A percentile compares a stretch with the other conserved stretches of the same genome.
Conservation (phyloP, 2,329 filamentous ascomycete genomes). For the Paecilomyces sp. region DNA sequence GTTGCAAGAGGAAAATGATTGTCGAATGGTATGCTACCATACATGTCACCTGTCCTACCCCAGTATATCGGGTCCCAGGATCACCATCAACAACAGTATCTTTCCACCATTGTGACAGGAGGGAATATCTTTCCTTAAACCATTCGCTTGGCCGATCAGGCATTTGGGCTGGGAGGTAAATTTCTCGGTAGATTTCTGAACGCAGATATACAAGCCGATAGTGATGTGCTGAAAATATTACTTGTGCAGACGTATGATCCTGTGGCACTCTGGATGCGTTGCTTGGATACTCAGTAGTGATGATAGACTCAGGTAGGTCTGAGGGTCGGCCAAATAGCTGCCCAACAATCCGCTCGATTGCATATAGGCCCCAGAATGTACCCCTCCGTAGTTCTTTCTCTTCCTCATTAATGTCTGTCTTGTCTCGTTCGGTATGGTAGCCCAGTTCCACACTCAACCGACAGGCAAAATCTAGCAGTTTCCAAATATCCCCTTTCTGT, state of each 20-base stretch:
- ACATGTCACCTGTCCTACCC: conserved; percentile 22
- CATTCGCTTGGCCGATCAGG: conserved; percentile 15
- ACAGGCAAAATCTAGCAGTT: conserved; percentile 20
- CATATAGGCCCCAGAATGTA: conserved; percentile 30
- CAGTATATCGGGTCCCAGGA: not conserved
- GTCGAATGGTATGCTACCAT: conserved; percentile 25
- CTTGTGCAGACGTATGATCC: conserved; percentile 13
- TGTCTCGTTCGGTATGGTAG: conserved; percentile 24
- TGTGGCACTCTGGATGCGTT: conserved; percentile 7
- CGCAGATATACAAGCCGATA: conserved; percentile 30
- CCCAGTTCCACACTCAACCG: conserved; percentile 24
- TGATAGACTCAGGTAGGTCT: conserved; percentile 30
- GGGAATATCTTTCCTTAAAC: conserved; percentile 18
- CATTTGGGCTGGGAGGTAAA: conserved; percentile 19
- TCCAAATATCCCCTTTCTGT: conserved; percentile 19
- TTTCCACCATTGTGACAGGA: conserved; percentile 14
- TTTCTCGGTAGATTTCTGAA: conserved; percentile 26
- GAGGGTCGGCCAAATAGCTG: conserved; percentile 31
- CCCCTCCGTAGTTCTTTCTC: conserved; percentile 14
- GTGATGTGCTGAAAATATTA: conserved; percentile 23
- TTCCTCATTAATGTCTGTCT: conserved; percentile 16
- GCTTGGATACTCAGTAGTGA: conserved; percentile 27
- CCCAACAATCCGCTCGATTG: conserved; percentile 28
- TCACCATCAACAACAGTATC: conserved; percentile 7
- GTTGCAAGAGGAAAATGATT: conserved; percentile 26